Conservation (phyloP, 1,139 yeast genomes). For the Candida sp. region DNA sequence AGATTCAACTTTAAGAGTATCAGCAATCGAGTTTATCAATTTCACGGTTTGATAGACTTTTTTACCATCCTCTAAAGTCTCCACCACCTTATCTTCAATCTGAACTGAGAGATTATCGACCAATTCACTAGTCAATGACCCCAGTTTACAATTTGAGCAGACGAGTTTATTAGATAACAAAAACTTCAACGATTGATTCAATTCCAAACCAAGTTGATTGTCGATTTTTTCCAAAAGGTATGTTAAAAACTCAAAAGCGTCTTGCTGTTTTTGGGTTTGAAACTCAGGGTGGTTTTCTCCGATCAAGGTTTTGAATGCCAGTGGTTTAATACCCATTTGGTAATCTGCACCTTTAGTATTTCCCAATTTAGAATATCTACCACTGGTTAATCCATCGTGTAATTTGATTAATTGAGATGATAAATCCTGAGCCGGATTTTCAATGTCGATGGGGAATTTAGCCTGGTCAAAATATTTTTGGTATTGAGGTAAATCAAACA, state of each 20-base stretch:
- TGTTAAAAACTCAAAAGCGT: slow-evolving; percentile 84
- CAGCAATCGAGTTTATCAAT: slow-evolving; percentile 49
- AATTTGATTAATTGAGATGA: slow-evolving; percentile 72
- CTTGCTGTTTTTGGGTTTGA: slow-evolving; percentile 86
- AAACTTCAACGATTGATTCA: slow-evolving; percentile 60
- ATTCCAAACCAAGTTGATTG: slow-evolving; percentile 38
- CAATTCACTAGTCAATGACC: slow-evolving; percentile 53
- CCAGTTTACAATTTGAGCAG: slow-evolving; percentile 61
- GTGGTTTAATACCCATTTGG: slow-evolving; percentile 77
- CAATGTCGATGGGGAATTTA: slow-evolving; percentile 21
- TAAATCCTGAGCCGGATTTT: slow-evolving; percentile 63
- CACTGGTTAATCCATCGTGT: slow-evolving; percentile 76
- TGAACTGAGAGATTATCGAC: slow-evolving; percentile 71
- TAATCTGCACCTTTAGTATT: slow-evolving; percentile 45
- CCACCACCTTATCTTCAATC: slow-evolving; percentile 38
- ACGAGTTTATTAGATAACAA: slow-evolving; percentile 60
- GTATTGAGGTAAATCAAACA: slow-evolving; percentile 43
- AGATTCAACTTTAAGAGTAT: slow-evolving; percentile 47
- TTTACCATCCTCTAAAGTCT: slow-evolving; percentile 40
- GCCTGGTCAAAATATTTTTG: slow-evolving; percentile 26
- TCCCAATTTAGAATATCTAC: slow-evolving; percentile 61
- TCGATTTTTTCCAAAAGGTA: slow-evolving; percentile 67
- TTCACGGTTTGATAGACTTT: slow-evolving; percentile 48
- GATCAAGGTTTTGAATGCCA: slow-evolving; percentile 67
- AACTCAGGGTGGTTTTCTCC: slow-evolving; percentile 84